Conservation (phyloP, 2,329 filamentous ascomycete genomes). For the Diaporthe citrichinensis region DNA sequence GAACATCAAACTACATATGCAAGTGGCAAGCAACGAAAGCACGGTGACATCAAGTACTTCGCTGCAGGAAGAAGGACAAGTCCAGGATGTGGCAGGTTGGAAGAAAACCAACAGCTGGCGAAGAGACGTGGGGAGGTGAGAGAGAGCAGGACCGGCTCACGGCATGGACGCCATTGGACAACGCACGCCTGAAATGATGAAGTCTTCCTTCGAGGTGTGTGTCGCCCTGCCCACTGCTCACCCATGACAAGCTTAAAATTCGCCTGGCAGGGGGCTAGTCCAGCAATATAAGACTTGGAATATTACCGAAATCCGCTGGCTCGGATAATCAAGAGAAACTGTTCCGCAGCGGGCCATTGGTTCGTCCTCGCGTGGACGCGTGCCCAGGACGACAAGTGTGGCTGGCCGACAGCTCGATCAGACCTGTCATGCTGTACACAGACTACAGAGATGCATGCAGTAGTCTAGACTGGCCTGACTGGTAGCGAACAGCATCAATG, state of each 20-base stretch:
- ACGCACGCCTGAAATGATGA: constrained; percentile 15
- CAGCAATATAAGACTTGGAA: constrained; percentile 25
- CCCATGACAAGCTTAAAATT: constrained; percentile 33
- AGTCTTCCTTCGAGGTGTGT: neutral
- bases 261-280: constrained; percentile 30
- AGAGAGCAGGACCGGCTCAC: neutral
- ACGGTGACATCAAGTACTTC: neutral
- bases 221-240: neutral
- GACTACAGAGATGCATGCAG: neutral
- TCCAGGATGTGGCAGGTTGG: neutral
- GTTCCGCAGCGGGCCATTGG: neutral
- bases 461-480: neutral
- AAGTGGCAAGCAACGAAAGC: neutral
- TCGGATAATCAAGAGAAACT: constrained; percentile 27
- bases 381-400: neutral
- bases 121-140: neutral
- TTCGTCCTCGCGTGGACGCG: neutral
- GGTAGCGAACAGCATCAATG: neutral
- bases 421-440: neutral
- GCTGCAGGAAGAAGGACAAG: neutral
- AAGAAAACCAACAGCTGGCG: neutral
- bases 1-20: constrained; percentile 13
- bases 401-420: neutral
- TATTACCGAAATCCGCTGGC: constrained; percentile 27
- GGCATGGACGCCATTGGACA: neutral